These are phyloP conservation scores for Trichoderma endophyticum DNA, from an alignment of 2,329 filamentous ascomycete genomes.

Conservation along the genomic window DNA sequence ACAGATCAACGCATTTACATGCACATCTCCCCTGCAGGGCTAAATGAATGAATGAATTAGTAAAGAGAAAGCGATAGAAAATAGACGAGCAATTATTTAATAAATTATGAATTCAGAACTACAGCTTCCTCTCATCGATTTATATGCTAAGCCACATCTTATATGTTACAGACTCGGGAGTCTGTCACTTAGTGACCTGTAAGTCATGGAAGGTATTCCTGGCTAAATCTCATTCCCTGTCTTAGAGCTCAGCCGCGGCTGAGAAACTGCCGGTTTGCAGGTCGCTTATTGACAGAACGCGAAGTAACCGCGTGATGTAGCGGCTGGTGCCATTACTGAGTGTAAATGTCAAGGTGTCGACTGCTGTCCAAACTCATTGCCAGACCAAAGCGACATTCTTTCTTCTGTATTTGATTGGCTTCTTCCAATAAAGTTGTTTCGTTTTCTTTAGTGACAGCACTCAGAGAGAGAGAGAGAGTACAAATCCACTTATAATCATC, in stretches of 20 bases:
- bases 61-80: neutral
- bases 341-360: neutral
- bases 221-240: neutral
- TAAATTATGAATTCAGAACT: neutral
- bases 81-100: neutral
- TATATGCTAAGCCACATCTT: neutral
- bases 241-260: neutral
- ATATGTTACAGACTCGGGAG: neutral
- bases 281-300: neutral
- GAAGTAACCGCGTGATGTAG: too few relatives aligned
- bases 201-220: neutral
- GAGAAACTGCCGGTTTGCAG: neutral
- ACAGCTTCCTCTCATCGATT: neutral
- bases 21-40: constrained; percentile 19
- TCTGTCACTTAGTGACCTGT: neutral
- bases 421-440: neutral
- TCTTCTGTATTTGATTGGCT: neutral
- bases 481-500: neutral
- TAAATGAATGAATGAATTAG: neutral
- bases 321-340: neutral
- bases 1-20: constrained; percentile 23
- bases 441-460: neutral
- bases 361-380: neutral
- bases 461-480: neutral
- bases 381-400: neutral